Conservation (phyloP, 192 early-diverging fungal genomes). For the Coemansia sp. region DNA sequence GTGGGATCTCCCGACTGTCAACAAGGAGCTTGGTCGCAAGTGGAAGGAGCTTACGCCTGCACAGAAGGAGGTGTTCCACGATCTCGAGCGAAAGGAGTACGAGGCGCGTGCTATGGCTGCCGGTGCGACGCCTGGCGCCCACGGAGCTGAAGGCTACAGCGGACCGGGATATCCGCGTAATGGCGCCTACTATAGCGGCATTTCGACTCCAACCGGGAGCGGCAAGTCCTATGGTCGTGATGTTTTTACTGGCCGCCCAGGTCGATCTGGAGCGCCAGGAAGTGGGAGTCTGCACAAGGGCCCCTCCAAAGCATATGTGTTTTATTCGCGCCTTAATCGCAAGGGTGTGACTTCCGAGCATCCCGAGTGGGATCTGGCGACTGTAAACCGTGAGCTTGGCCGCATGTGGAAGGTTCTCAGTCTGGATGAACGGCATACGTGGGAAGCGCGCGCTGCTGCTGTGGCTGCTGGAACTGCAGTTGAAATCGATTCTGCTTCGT, state of each 20-base stretch:
- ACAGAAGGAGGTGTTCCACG: constrained; percentile 37
- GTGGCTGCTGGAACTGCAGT: constrained; percentile 12
- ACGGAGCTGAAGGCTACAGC: neutral
- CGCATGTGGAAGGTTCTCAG: constrained; percentile 51
- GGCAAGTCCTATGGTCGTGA: constrained; percentile 8
- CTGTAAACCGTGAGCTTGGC: constrained; percentile 52
- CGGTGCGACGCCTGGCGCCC: neutral
- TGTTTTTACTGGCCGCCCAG: neutral
- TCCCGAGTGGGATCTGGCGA: constrained; percentile 51
- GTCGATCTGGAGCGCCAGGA: constrained; percentile 13
- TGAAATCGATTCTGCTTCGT: constrained; percentile 16
- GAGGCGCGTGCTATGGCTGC: constrained; percentile 30
- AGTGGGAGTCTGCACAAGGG: constrained; percentile 48
- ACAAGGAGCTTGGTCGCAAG: constrained; percentile 54
- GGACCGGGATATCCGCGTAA: constrained; percentile 23
- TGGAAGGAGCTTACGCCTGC: constrained; percentile 51
- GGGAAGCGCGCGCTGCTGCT: constrained; percentile 41
- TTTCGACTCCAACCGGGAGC: constrained; percentile 3
- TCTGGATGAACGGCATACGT: constrained; percentile 35
- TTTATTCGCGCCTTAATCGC: constrained; percentile 48
- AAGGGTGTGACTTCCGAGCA: constrained; percentile 34
- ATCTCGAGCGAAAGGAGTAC: constrained; percentile 40
- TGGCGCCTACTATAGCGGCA: constrained; percentile 19
- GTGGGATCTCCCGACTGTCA: constrained; percentile 54
- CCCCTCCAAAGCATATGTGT: constrained; percentile 52